Evolutionary conservation across 2,329 filamentous ascomycete species (phyloP).

Genomic region (Colletotrichum higginsianum): DNA sequence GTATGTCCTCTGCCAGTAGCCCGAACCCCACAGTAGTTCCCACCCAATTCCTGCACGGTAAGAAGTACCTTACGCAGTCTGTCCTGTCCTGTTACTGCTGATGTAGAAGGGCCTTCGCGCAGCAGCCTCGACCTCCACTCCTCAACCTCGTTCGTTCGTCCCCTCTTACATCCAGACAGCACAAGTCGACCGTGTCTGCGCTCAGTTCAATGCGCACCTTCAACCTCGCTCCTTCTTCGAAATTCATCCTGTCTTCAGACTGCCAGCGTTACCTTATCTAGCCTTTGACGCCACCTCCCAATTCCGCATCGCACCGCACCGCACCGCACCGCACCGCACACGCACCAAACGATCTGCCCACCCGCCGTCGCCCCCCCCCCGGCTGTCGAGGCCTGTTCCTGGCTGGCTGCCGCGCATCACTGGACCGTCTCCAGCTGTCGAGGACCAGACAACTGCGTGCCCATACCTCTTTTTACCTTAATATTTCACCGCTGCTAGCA

Average conservation of each 20-base stretch:
- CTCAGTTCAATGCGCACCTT: conserved; percentile 26
- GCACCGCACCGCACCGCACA: background rate
- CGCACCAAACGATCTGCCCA: conserved; percentile 15
- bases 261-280: conserved; percentile 22
- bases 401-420: conserved; percentile 36
- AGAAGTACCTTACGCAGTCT: background rate
- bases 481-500: conserved; percentile 43
- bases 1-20: background rate
- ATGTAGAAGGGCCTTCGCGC: conserved; percentile 22
- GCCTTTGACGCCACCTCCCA: background rate
- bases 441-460: conserved; percentile 34
- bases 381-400: conserved; percentile 37
- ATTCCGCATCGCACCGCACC: conserved; percentile 10
- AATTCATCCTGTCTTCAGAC: conserved; percentile 22
- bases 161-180: conserved; percentile 25
- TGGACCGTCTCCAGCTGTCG: conserved; percentile 41
- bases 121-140: conserved; percentile 38
- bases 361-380: conserved; percentile 13
- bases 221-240: conserved; percentile 25
- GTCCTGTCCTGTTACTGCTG: conserved; percentile 15
- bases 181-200: conserved; percentile 3
- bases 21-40: conserved; percentile 11
- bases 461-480: conserved; percentile 35
- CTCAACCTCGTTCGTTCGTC: conserved; percentile 22
- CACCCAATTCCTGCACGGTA: conserved; percentile 22